Percentiles rank a stretch among this genome's conserved stretches.
Evolutionary conservation across 805 yeast species (phyloP).

Genomic region (Candida alai): DNA sequence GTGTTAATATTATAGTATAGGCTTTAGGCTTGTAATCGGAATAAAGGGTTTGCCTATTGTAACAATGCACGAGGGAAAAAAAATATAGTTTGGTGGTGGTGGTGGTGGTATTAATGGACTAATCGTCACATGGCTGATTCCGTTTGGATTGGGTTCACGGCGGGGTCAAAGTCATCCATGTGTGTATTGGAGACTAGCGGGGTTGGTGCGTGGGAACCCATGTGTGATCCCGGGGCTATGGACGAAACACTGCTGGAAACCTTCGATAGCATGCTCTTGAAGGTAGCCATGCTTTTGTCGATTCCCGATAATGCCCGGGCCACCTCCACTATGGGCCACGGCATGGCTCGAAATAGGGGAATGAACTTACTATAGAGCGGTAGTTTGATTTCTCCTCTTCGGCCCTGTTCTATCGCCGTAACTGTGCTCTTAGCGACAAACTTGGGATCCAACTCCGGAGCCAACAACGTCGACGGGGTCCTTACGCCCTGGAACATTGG

Average conservation of each 20-base stretch:
- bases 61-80: too few species aligned
- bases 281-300: conserved; percentile 47
- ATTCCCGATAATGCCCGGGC: conserved; percentile 62
- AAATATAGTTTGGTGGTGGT: too few species aligned
- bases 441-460: conserved; percentile 75
- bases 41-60: too few species aligned
- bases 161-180: too few species aligned
- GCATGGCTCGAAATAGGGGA: conserved; percentile 67
- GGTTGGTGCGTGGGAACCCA: not conserved
- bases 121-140: too few species aligned
- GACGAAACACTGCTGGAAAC: conserved; percentile 14
- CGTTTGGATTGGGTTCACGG: too few species aligned
- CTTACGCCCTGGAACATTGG: conserved; percentile 65
- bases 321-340: conserved; percentile 63
- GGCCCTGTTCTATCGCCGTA: conserved; percentile 54
- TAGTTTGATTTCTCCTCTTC: conserved; percentile 61
- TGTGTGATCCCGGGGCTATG: conserved; percentile 6
- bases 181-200: too few species aligned
- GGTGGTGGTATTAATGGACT: too few species aligned
- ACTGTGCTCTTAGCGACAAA: conserved; percentile 61
- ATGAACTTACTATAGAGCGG: conserved; percentile 77
- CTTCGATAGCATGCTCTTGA: conserved; percentile 12
- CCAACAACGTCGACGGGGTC: conserved; percentile 72
- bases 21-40: too few species aligned
- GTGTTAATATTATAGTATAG: too few species aligned